Evolutionary conservation across 2,329 filamentous ascomycete species (phyloP).

Genomic region (Stachybotrys echinatus): DNA sequence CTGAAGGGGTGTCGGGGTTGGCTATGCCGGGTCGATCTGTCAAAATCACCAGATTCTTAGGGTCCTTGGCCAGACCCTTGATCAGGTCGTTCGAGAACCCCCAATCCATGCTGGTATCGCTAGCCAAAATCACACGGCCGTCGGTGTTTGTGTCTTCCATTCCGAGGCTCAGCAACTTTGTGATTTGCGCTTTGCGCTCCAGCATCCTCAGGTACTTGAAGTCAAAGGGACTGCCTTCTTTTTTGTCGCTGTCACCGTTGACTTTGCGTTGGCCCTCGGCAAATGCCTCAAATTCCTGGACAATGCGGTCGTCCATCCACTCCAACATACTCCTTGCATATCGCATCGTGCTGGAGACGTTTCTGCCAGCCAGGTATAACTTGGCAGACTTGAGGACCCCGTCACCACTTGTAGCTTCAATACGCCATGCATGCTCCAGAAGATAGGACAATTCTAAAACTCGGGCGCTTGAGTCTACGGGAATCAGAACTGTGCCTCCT

Average conservation of each 20-base stretch:
- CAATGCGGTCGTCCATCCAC: constrained; percentile 97
- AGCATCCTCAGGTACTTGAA: constrained; percentile 81
- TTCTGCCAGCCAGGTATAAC: constrained; percentile 81
- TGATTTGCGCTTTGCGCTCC: constrained; percentile 75
- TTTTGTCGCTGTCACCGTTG: constrained; percentile 42
- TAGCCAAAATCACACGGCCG: constrained; percentile 80
- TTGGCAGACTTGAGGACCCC: constrained; percentile 48
- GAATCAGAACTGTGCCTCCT: constrained; percentile 88
- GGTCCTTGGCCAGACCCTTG: constrained; percentile 66
- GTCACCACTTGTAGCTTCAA: constrained; percentile 49
- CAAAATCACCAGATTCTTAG: constrained; percentile 78
- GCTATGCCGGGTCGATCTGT: constrained; percentile 64
- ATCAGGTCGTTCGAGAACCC: constrained; percentile 84
- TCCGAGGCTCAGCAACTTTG: constrained; percentile 55
- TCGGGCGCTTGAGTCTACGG: constrained; percentile 91
- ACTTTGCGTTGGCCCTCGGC: constrained; percentile 46
- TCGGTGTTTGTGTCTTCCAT: constrained; percentile 34
- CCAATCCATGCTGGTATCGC: constrained; percentile 88
- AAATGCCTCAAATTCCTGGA: constrained; percentile 81
- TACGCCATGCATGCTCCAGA: constrained; percentile 85
- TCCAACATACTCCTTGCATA: constrained; percentile 94
- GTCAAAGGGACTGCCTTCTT: constrained; percentile 72
- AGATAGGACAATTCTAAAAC: constrained; percentile 89
- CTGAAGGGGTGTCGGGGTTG: constrained; percentile 39
- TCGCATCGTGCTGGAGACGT: constrained; percentile 81